These are phyloP conservation scores for Isabelozyma gotoi DNA, from an alignment of 805 yeast species.

Conservation along the genomic window DNA sequence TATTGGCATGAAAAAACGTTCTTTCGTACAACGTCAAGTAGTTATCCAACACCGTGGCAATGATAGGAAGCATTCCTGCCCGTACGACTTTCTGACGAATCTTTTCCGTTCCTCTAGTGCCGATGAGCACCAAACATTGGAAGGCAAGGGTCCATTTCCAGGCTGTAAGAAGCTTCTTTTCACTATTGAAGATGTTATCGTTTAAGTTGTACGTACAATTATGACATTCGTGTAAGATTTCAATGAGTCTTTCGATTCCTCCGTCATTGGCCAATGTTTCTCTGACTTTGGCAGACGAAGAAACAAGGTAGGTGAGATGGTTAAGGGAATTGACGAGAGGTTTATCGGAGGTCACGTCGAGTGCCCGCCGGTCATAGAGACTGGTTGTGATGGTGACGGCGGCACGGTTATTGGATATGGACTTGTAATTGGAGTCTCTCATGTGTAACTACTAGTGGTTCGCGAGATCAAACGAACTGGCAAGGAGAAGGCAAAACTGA, in stretches of 20 bases:
- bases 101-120: constrained; percentile 88
- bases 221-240: constrained; percentile 80
- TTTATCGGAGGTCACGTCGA: constrained; percentile 84
- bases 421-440: constrained; percentile 89
- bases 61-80: constrained; percentile 87
- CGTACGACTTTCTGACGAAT: constrained; percentile 84
- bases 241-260: constrained; percentile 84
- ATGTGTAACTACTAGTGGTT: constrained; percentile 46
- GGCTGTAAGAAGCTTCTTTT: constrained; percentile 60
- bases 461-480: neutral
- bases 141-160: constrained; percentile 98
- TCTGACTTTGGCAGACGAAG: constrained; percentile 83
- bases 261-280: constrained; percentile 90
- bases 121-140: constrained; percentile 87
- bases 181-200: constrained; percentile 35
- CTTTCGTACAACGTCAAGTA: constrained; percentile 52
- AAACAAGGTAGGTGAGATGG: constrained; percentile 82
- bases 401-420: constrained; percentile 78
- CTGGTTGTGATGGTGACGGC: constrained; percentile 89
- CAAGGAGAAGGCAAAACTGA: neutral
- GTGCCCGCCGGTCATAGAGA: constrained; percentile 86
- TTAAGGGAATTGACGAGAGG: constrained; percentile 91
- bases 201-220: constrained; percentile 27
- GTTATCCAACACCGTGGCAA: constrained; percentile 90
- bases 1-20: constrained; percentile 32